Base-by-base conservation (phyloP, 176 grass and related monocot genomes). In the Coix lacrymajobi region DNA sequence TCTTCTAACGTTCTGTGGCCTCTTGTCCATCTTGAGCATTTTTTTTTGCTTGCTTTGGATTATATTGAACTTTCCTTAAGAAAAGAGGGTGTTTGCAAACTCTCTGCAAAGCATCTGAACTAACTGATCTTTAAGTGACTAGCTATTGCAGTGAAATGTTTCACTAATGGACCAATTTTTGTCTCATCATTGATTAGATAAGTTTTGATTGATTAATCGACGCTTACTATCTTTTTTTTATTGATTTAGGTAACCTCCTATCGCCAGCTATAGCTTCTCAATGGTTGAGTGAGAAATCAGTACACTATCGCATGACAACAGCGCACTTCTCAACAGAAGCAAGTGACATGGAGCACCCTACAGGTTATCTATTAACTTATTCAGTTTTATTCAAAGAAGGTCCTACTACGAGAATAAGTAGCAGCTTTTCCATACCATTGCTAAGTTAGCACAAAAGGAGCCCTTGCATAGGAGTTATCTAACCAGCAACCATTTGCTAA, bases 271-370 rank as follows among this genome's bases (percentile, higher is more conserved):
- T 69, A 62, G 70, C 63, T 75, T 80, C 83, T 76, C 81, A 85
- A n/a, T 77, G 80, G 58, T 3, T 12, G 41, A 73, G 20, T 83
- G 68, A 74, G 32, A 75, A 89, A 88, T 17, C 87, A 79, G 16
- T 73, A 69, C 69, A 17, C 41, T 85, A 45, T 83, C 76, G 72
- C 31, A 72, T 84, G 26, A 1, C 63, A 44, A 72, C 8, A n/a
- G 69, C 80, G 77, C 80, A 80, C 52, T 93, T 90, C 52, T 92
- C 93, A 10, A 92, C 96, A 48, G 90, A 88, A 88, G 82, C 90
- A 79, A 91, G 88, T 73, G 91, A 83, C 16, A 62, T 7, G 56
- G 74, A 79, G 25, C 70, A 77, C 12, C 85, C 91, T 81, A 93
- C 87, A 83, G 93, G 96, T 98, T 87, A 24, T 81, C 10, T 48